Base-by-base conservation (phyloP, 1,284 basidiomycete genomes). In the Trametes pubescens region DNA sequence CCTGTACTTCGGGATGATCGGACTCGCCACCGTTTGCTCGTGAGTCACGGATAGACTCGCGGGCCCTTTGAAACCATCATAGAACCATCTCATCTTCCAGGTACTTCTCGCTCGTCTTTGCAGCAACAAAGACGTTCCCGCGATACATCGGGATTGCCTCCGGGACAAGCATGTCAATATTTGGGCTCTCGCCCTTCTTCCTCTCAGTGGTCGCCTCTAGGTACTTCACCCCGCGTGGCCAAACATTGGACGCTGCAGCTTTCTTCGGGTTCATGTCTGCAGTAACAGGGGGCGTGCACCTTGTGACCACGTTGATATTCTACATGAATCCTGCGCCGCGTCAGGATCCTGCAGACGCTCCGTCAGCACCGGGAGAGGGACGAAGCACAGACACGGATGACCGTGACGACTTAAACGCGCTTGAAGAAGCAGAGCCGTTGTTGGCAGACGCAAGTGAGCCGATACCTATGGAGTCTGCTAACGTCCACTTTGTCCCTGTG, bases 141-240 rank as follows among this genome's bases (percentile, higher is more conserved):
- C 73, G 78, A 7, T 84, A 87, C 68, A 84, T 86, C 54, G 90
- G 90, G 35, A 74, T 88, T 26, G 86, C 91, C 10, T 84, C 89
- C 0, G 92, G 91, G 6, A 77, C 80, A 8, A 89, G 83, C 72
- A 86, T 88, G 81, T 85, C 90, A 2, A 77, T 92, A 32, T 92
- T 92, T 70, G 90, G 91, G 22, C 81, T 93, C 54, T 93, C 92
- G 0, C 92, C 91, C 0, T 77, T 92, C 24, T 85, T 91, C 67
- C 80, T 93, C 8, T 88, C 91, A n/a, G 65, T 84, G 29, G 66
- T 93, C 47, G 90, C 89, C 4, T 84, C 87, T 2, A 76, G 66
- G 13, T 86, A 82, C 71, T 92, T 91, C 75, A 86, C 83, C 7
- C 74, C 80, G 48, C 68, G 77, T 2, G 75, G 76, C 32, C 79